These are phyloP conservation scores for Astragalus glycyphyllos DNA, from an alignment of 306 rosid species.

Conservation along the genomic window DNA sequence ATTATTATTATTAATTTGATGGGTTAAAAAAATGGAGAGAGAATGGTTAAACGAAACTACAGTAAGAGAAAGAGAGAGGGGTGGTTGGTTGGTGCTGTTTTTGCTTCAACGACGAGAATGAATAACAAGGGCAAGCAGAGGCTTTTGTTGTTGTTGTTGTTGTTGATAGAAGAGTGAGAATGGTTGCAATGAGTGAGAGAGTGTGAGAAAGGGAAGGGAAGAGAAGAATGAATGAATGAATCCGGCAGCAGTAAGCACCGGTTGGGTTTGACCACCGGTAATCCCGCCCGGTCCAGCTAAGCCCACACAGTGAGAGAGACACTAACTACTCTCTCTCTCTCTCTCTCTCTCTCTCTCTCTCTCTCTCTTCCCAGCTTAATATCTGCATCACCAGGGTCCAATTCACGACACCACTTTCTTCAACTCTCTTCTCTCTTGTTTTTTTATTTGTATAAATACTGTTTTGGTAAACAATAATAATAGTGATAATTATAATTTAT, in stretches of 20 bases:
- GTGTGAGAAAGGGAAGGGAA: not conserved
- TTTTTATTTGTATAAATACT: too few species aligned
- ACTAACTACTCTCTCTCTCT: not conserved
- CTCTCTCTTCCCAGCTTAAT: not conserved
- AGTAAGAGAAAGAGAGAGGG: not conserved
- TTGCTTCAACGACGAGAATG: not conserved
- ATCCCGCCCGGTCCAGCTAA: constrained; percentile 62
- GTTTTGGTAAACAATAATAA: too few species aligned
- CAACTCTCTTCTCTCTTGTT: too few species aligned
- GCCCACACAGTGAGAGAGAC: not conserved
- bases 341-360: not conserved
- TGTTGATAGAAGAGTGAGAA: not conserved
- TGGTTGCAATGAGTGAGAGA: not conserved
- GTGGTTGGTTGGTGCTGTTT: not conserved
- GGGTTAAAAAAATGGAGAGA: constrained; percentile 27
- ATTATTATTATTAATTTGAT: constrained; percentile 19
- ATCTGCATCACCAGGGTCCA: too few species aligned
- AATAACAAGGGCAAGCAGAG: too few species aligned
- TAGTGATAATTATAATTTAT: too few species aligned
- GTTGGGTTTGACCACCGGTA: constrained; percentile 56
- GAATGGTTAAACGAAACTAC: constrained; percentile 11
- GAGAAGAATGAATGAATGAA: constrained; percentile 38
- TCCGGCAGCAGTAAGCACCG: constrained; percentile 44
- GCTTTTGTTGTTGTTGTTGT: too few species aligned
- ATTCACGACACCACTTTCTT: too few species aligned